A percentile compares a stretch with the other conserved stretches of the same genome.
These are phyloP conservation scores for Paxillus rubicundulus DNA, from an alignment of 768 basidiomycete genomes.

Conservation along the genomic window DNA sequence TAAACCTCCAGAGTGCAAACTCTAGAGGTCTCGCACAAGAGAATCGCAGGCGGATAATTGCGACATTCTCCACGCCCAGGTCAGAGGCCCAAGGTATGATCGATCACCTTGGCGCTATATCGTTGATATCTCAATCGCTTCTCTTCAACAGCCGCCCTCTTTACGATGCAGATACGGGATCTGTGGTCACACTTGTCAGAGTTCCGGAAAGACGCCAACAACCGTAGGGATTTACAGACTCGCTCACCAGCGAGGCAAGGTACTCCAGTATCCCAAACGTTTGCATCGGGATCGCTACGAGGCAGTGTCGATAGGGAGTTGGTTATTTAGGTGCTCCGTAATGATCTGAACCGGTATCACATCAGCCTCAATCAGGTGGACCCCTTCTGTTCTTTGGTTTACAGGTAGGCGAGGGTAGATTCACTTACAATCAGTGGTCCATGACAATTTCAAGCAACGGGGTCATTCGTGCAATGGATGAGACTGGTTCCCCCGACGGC, in stretches of 20 bases:
- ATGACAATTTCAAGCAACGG: too few species aligned
- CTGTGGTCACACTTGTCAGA: slow-evolving; percentile 70
- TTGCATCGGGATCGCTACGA: slow-evolving; percentile 71
- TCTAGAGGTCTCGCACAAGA: slow-evolving; percentile 84
- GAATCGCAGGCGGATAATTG: slow-evolving; percentile 77
- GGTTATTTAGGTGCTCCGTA: slow-evolving; percentile 48
- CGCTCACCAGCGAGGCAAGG: slow-evolving; percentile 78
- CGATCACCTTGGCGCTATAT: not conserved
- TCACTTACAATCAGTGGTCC: too few species aligned
- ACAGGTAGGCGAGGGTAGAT: too few species aligned
- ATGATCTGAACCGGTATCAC: too few species aligned
- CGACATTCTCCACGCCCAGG: slow-evolving; percentile 81
- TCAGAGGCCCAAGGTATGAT: slow-evolving; percentile 82
- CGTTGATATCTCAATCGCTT: not conserved
- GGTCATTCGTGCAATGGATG: too few species aligned
- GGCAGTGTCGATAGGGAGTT: slow-evolving; percentile 87
- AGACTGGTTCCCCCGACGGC: too few species aligned
- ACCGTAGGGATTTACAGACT: slow-evolving; percentile 70
- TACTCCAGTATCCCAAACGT: slow-evolving; percentile 75
- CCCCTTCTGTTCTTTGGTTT: too few species aligned
- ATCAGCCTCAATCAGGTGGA: too few species aligned
- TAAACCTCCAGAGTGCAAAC: slow-evolving; percentile 87
- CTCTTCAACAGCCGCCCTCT: slow-evolving; percentile 63
- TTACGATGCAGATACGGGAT: slow-evolving; percentile 84
- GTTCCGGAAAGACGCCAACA: slow-evolving; percentile 73